Percentiles rank a stretch among this genome's conserved stretches.
Evolutionary conservation across 192 early-diverging fungal genomes (phyloP).

Genomic region (Coemansia sp.): DNA sequence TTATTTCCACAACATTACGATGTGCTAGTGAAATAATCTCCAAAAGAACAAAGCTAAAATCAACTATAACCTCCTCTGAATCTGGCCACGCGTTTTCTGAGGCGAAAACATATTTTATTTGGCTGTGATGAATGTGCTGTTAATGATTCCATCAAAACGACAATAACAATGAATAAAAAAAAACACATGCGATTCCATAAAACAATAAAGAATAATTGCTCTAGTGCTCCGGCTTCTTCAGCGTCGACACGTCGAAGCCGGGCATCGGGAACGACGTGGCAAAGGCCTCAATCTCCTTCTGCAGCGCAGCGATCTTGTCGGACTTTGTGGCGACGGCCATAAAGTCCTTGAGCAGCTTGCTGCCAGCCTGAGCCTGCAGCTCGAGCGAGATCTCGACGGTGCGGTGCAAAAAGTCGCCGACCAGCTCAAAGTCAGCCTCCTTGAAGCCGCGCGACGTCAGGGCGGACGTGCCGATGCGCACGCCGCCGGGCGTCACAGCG

Average conservation of each 20-base stretch:
- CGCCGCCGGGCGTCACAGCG: slow-evolving; percentile 96
- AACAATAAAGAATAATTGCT: background rate
- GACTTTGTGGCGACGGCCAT: slow-evolving; percentile 73
- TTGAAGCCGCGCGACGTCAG: slow-evolving; percentile 96
- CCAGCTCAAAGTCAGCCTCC: slow-evolving; percentile 94
- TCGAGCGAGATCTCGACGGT: slow-evolving; percentile 84
- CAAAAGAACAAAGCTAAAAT: too few species aligned
- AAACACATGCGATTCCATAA: too few species aligned
- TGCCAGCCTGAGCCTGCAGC: slow-evolving; percentile 82
- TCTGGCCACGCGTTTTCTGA: too few species aligned
- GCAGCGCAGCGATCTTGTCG: slow-evolving; percentile 77
- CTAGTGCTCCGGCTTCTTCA: slow-evolving; percentile 46
- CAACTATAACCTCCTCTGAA: too few species aligned
- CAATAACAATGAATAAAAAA: too few species aligned
- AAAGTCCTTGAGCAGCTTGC: slow-evolving; percentile 99
- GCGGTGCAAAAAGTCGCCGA: slow-evolving; percentile 95
- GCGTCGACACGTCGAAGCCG: slow-evolving; percentile 63
- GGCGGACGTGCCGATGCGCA: slow-evolving; percentile 92
- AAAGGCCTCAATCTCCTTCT: slow-evolving; percentile 89
- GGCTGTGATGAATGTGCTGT: too few species aligned
- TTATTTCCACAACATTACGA: too few species aligned
- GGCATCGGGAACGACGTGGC: slow-evolving; percentile 97
- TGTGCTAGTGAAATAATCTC: too few species aligned
- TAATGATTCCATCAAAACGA: too few species aligned
- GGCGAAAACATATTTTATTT: too few species aligned